Percentiles rank a stretch among this genome's conserved stretches.
phyloP scores from a whole-genome alignment of 2,329 filamentous ascomycete species.

The Colletotrichum godetiae region DNA sequence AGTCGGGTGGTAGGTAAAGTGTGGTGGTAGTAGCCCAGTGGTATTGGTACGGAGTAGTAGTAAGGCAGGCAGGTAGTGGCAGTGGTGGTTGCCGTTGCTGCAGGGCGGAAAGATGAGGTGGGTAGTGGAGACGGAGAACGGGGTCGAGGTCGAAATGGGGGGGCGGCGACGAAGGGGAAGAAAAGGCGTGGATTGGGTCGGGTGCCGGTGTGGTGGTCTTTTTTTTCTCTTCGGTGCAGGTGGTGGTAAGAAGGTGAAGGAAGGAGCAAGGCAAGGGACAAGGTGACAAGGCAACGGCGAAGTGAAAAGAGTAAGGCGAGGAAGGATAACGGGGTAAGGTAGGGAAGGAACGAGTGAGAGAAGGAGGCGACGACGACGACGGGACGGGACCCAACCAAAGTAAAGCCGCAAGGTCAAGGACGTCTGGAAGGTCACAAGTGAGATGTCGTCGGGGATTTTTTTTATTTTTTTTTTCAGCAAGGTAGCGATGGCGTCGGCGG shows the following conservation, averaged over 20 bases:
- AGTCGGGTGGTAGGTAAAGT: conserved; percentile 11
- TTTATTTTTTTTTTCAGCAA: conserved; percentile 7
- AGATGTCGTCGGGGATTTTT: conserved; percentile 35
- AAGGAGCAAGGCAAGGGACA: background rate
- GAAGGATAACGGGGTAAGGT: too few relatives aligned
- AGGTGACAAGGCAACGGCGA: background rate
- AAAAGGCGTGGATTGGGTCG: conserved; percentile 24
- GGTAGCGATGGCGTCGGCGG: conserved; percentile 28
- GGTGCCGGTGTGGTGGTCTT: background rate
- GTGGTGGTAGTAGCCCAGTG: conserved; percentile 28
- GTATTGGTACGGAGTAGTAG: conserved; percentile 13
- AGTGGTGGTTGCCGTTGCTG: conserved; percentile 33
- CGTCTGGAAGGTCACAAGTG: conserved; percentile 20
- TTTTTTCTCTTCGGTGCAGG: background rate
- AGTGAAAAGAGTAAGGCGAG: conserved; percentile 22
- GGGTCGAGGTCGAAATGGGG: conserved; percentile 32
- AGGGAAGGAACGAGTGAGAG: conserved; percentile 1
- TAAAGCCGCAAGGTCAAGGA: background rate
- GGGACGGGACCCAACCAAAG: conserved; percentile 22
- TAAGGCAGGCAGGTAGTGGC: conserved; percentile 22
- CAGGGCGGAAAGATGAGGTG: conserved; percentile 36
- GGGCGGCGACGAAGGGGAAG: conserved; percentile 15
- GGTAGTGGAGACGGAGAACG: conserved; percentile 21
- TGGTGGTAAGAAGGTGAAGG: background rate
- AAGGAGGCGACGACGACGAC: conserved; percentile 9